These are phyloP conservation scores for Trifolium fragiferum DNA, from an alignment of 306 rosid genomes.

Conservation along the genomic window DNA sequence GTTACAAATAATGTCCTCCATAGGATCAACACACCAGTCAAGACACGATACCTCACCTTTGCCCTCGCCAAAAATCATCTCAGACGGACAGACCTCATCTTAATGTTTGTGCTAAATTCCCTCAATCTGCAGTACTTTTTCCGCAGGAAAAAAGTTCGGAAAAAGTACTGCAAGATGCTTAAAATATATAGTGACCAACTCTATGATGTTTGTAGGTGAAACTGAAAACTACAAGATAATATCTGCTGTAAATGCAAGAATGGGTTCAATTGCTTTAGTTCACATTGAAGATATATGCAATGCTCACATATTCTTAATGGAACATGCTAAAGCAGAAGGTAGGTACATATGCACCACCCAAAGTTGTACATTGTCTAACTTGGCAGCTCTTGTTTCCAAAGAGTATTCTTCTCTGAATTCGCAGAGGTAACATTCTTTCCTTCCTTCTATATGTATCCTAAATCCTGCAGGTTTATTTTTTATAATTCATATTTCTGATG, in stretches of 20 bases:
- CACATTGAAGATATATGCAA: constrained; percentile 83
- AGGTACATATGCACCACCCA: constrained; percentile 64
- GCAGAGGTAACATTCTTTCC: constrained; percentile 42
- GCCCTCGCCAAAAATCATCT: too few species aligned
- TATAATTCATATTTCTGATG: not conserved
- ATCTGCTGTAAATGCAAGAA: constrained; percentile 72
- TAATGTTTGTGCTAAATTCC: not conserved
- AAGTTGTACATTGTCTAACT: constrained; percentile 52
- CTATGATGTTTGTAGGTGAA: constrained; percentile 55
- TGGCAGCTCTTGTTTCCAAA: constrained; percentile 53
- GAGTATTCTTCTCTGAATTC: constrained; percentile 50
- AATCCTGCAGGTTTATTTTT: not conserved
- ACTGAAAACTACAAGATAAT: constrained; percentile 53
- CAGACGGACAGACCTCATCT: too few species aligned
- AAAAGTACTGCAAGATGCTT: too few species aligned
- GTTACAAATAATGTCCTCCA: too few species aligned
- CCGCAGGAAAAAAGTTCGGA: too few species aligned
- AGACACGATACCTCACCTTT: too few species aligned
- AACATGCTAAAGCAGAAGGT: constrained; percentile 67
- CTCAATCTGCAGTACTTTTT: not conserved
- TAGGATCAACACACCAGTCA: too few species aligned
- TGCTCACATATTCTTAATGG: constrained; percentile 85
- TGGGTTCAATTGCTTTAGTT: constrained; percentile 74
- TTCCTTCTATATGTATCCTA: not conserved
- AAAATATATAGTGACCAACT: not conserved